These are phyloP conservation scores for Phoma sp. DNA, from an alignment of 2,329 filamentous ascomycete genomes.

Conservation along the genomic window DNA sequence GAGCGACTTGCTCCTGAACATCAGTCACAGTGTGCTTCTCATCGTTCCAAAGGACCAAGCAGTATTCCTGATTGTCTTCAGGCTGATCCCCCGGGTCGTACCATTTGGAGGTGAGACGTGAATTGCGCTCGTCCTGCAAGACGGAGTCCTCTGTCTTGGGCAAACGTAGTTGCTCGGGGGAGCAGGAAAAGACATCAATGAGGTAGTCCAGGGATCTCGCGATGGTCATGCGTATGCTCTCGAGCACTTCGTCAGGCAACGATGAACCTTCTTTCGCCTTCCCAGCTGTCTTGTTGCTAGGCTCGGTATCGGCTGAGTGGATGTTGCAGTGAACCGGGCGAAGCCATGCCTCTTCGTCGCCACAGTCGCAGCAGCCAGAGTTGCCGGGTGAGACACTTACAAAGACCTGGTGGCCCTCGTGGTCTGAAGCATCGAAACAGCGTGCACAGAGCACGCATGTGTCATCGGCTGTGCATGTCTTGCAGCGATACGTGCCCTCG, in stretches of 20 bases:
- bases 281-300: slow-evolving; percentile 56
- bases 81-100: slow-evolving; percentile 67
- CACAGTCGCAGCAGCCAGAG: slow-evolving; percentile 96
- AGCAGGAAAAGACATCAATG: slow-evolving; percentile 97
- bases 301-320: slow-evolving; percentile 68
- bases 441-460: slow-evolving; percentile 93
- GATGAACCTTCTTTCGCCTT: slow-evolving; percentile 62
- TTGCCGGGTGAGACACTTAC: slow-evolving; percentile 89
- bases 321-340: slow-evolving; percentile 90
- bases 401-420: slow-evolving; percentile 89
- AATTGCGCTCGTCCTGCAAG: slow-evolving; percentile 78
- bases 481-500: slow-evolving; percentile 92
- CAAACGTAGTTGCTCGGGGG: slow-evolving; percentile 90
- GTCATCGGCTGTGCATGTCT: slow-evolving; percentile 92
- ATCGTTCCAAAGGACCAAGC: slow-evolving; percentile 93
- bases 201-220: slow-evolving; percentile 89
- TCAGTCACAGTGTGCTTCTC: slow-evolving; percentile 97
- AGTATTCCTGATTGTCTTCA: slow-evolving; percentile 76
- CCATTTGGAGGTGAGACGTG: slow-evolving; percentile 77
- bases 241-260: slow-evolving; percentile 77
- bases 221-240: slow-evolving; percentile 85
- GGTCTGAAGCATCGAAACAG: slow-evolving; percentile 95
- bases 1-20: slow-evolving; percentile 86
- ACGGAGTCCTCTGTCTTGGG: slow-evolving; percentile 85
- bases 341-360: slow-evolving; percentile 93